phyloP scores from a whole-genome alignment of 2,329 filamentous ascomycete species.

The Talaromyces rugulosus region DNA sequence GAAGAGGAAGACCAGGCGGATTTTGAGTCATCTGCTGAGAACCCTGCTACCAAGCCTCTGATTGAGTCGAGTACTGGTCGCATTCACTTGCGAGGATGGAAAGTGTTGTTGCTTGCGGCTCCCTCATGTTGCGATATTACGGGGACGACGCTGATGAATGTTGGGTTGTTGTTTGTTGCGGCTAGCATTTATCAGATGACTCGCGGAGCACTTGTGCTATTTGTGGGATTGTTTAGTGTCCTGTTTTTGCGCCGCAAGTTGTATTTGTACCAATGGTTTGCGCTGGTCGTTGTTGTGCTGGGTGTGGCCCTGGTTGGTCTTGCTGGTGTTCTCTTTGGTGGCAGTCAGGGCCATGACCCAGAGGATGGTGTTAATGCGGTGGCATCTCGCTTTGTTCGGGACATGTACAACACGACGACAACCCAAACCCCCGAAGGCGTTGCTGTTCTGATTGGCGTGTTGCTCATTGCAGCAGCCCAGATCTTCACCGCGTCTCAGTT shows the following conservation, averaged over 20 bases:
- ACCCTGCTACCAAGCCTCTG: constrained; percentile 51
- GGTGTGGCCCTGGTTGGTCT: constrained; percentile 89
- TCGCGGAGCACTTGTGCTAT: constrained; percentile 85
- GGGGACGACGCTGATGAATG: constrained; percentile 96
- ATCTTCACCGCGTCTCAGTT: constrained; percentile 97
- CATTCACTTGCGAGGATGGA: constrained; percentile 62
- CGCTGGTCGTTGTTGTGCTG: constrained; percentile 77
- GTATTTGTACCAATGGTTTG: constrained; percentile 86
- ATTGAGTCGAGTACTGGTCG: constrained; percentile 53
- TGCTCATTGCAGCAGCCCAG: constrained; percentile 89
- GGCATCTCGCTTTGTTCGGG: constrained; percentile 11
- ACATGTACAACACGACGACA: constrained; percentile 38
- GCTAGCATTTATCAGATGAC: constrained; percentile 99
- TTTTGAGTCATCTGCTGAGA: constrained; percentile 33
- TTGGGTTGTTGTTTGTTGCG: constrained; percentile 86
- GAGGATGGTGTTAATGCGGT: constrained; percentile 26
- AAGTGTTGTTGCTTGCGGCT: constrained; percentile 70
- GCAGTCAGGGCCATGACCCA: constrained; percentile 49
- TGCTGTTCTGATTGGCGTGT: constrained; percentile 73
- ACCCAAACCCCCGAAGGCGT: constrained; percentile 55
- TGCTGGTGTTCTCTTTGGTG: constrained; percentile 75
- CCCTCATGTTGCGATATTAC: constrained; percentile 92
- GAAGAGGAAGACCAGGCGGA: constrained; percentile 37
- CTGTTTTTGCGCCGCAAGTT: constrained; percentile 78
- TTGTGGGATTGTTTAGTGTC: constrained; percentile 93